phyloP scores from a whole-genome alignment of 306 rosid genomes.

The Amphicarpaea edgeworthii region DNA sequence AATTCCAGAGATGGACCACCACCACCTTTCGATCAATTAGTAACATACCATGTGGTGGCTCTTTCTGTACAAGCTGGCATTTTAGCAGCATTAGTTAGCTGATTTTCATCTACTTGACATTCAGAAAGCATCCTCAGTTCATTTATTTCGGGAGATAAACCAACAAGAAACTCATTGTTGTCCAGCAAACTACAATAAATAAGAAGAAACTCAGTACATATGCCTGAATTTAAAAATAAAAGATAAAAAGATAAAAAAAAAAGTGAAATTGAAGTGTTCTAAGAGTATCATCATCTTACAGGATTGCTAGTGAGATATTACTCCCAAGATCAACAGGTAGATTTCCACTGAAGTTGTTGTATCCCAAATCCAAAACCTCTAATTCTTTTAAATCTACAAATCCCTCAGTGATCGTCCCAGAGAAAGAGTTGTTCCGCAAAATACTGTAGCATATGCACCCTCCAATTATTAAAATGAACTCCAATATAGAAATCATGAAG shows the following conservation, averaged over 20 bases:
- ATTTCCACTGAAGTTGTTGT: slow-evolving; percentile 72
- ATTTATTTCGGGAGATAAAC: slow-evolving; percentile 73
- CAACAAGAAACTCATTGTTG: slow-evolving; percentile 69
- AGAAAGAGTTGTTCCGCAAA: slow-evolving; percentile 84
- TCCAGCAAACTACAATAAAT: slow-evolving; percentile 74
- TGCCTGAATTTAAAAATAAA: not conserved
- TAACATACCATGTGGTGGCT: slow-evolving; percentile 61
- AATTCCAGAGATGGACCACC: not conserved
- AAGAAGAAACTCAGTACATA: slow-evolving; percentile 37
- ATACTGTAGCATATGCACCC: slow-evolving; percentile 56
- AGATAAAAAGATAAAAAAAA: not conserved
- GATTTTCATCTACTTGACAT: slow-evolving; percentile 73
- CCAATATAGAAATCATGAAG: not conserved
- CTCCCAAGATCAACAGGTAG: slow-evolving; percentile 69
- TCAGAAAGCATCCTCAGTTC: slow-evolving; percentile 67
- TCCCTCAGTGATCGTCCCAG: slow-evolving; percentile 72
- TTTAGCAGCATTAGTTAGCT: slow-evolving; percentile 53
- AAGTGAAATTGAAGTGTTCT: slow-evolving; percentile 22
- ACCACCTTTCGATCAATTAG: slow-evolving; percentile 39
- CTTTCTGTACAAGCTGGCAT: slow-evolving; percentile 53
- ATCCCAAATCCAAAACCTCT: slow-evolving; percentile 91
- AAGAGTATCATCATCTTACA: slow-evolving; percentile 63
- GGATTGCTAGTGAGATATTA: slow-evolving; percentile 65
- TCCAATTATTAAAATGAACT: not conserved
- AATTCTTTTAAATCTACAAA: slow-evolving; percentile 66